Evolutionary conservation across 805 yeast species (phyloP).

Genomic region (Lipomyces chichibuensis): DNA sequence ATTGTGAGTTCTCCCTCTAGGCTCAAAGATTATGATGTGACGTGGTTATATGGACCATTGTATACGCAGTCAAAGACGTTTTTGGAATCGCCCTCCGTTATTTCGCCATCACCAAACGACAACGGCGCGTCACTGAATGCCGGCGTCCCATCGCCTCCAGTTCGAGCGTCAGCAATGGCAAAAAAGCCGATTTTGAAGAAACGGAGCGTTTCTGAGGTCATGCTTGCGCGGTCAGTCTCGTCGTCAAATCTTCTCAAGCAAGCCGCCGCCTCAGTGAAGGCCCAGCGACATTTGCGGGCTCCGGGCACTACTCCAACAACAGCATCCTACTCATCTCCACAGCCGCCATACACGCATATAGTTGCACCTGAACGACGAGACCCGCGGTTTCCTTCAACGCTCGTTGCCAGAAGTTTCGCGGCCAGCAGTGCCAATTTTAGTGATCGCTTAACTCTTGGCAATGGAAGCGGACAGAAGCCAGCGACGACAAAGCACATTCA

Average conservation of each 20-base stretch:
- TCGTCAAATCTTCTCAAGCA: conserved; percentile 34
- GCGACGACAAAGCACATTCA: conserved; percentile 65
- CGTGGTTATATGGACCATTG: conserved; percentile 96
- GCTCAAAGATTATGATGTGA: conserved; percentile 91
- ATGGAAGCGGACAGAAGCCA: conserved; percentile 9
- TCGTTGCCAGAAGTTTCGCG: conserved; percentile 26
- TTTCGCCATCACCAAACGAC: conserved; percentile 9
- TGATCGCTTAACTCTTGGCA: conserved; percentile 23
- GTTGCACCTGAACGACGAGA: conserved; percentile 19
- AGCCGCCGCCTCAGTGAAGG: conserved; percentile 33
- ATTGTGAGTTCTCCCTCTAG: conserved; percentile 13
- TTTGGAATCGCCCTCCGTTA: conserved; percentile 5
- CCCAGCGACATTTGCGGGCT: conserved; percentile 31
- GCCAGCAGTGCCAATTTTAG: conserved; percentile 30
- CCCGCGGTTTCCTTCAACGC: conserved; percentile 27
- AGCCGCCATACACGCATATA: conserved; percentile 2
- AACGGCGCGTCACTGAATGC: conserved; percentile 6
- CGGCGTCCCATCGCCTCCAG: conserved; percentile 26
- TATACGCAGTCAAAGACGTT: conserved; percentile 24
- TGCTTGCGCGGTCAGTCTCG: conserved; percentile 50
- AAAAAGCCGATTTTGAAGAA: conserved; percentile 87
- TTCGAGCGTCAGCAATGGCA: conserved; percentile 24
- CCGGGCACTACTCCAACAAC: conserved; percentile 34
- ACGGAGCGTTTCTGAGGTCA: conserved; percentile 78
- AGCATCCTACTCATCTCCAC: conserved; percentile 21